These are phyloP conservation scores for Blepharisma undulans DNA, from an alignment of 169 alveolate genomes.

Conservation along the genomic window DNA sequence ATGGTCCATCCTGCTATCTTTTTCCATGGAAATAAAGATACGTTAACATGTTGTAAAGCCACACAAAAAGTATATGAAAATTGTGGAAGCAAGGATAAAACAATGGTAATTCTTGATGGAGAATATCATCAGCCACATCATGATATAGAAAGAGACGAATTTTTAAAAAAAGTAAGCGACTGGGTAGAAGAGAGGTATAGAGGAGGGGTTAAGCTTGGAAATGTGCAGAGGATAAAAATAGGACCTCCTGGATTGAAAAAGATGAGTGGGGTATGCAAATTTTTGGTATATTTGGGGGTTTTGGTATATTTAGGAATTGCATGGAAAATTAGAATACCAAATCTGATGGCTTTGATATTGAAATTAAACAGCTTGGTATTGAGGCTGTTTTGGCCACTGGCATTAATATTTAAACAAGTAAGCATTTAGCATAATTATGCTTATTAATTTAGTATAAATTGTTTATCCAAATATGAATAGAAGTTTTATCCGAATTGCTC, in stretches of 20 bases:
- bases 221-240: neutral
- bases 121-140: slow-evolving; percentile 53
- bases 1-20: slow-evolving; percentile 42
- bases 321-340: neutral
- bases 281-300: neutral
- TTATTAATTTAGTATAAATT: too few species aligned
- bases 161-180: neutral
- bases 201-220: neutral
- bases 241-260: slow-evolving; percentile 5
- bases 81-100: slow-evolving; percentile 36
- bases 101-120: slow-evolving; percentile 34
- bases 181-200: neutral
- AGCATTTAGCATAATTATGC: neutral
- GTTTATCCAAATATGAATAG: neutral
- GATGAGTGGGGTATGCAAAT: neutral
- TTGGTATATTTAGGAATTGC: neutral
- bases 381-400: neutral
- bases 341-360: neutral
- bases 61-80: slow-evolving; percentile 12
- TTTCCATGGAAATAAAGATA: slow-evolving; percentile 48
- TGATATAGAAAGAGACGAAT: slow-evolving; percentile 44
- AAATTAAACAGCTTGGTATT: neutral
- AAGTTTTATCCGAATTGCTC: neutral
- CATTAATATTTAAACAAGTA: neutral
- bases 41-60: slow-evolving; percentile 39